Base-by-base conservation (phyloP, 2,329 filamentous ascomycete species). In the Zopfia rhizophila region DNA sequence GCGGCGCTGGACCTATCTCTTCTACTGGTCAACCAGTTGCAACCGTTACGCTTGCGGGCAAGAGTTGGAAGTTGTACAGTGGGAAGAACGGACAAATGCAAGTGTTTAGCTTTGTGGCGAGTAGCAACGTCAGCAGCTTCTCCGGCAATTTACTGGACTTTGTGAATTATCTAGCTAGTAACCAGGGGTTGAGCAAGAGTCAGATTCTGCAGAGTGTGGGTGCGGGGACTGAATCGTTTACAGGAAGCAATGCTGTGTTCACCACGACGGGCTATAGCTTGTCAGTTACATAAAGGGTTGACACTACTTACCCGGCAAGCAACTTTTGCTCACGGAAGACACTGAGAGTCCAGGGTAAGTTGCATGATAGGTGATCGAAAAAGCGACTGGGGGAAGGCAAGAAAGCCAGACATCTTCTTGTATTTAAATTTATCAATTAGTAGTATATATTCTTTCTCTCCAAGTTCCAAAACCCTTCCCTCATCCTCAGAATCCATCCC, bases 71-170 rank as follows among this genome's bases (percentile, higher is more conserved):
- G 40, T 71, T 88, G 36, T 87, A 78, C 70, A 75, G 75, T 45
- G 85, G 85, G n/a, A 69, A 68, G n/a, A 86, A 87, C 55, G 81
- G 82, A 19, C 65, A 70, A 39, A 85, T 77, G 66, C 81, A 77
- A 3, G 84, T 88, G 8, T 87, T 79, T 72, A 83, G 79, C 58
- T 88, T 84, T 51, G 79, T 84, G 5, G 78, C 79, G 0, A 47
- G 54, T 13, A 75, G 67, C 33, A 66, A 78, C 24, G 69, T 80
- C n/a, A 75, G 72, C 16, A 76, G 55, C 66, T 88, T 84, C 69
- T 75, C 70, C 28, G 83, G 78, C 21, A 82, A 88, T 62, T 60
- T 87, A 53, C 75, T 75, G 55, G 69, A 75, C 5, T 88, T 88
- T 70, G 70, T 84, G 52, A 75, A 70, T 6, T 86, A 86, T 63